Evolutionary conservation across 306 rosid species (phyloP), one percentile per base, ranked within the genome.

Genomic region (Prinsepia uniflora): DNA sequence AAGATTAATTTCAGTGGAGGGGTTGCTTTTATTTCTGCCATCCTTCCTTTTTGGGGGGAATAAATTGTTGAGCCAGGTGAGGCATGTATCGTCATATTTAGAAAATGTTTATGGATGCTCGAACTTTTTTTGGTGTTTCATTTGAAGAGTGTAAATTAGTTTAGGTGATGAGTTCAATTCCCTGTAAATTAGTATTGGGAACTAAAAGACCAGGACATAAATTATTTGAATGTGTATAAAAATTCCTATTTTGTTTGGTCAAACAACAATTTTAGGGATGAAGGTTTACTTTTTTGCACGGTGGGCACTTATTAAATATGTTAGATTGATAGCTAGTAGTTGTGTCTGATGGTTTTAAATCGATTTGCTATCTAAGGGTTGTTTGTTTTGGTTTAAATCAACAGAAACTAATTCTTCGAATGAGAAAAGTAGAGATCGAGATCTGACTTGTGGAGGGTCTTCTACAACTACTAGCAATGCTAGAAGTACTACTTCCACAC

Each of bases 401-500:
- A 84, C 75, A 68, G 92, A 76, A 80, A 83, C 62, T 80, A 94
- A 86, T 78, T 68, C 83, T 73, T 46, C 68, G 36, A 67, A 72
- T 59, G 97, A 84, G 80, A 85, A 62, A 71, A 85, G 76, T 71
- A 78, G 80, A 79, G 92, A 87, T 56, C 84, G 54, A 53, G 72
- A 83, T 18, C 76, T 72, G 72, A 79, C 83, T 68, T 81, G 77
- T 41, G 80, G 72, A 65, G 94, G 73, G 68, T 86, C 96, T 66
- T 83, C 96, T 12, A 82, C 90, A 17, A 80, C 89, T 22, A 81
- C 87, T 63, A 89, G 93, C 72, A 83, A 86, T 74, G 88, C 72
- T 0, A 97, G 89, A 73, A 87, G 99, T 75, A 76, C 79, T 61
- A 73, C 90, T 41, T 84, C 95, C 63, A 89, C 96, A 8, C 90